phyloP scores from a whole-genome alignment of 345 rosid genomes.

The Gossypium bickii region DNA sequence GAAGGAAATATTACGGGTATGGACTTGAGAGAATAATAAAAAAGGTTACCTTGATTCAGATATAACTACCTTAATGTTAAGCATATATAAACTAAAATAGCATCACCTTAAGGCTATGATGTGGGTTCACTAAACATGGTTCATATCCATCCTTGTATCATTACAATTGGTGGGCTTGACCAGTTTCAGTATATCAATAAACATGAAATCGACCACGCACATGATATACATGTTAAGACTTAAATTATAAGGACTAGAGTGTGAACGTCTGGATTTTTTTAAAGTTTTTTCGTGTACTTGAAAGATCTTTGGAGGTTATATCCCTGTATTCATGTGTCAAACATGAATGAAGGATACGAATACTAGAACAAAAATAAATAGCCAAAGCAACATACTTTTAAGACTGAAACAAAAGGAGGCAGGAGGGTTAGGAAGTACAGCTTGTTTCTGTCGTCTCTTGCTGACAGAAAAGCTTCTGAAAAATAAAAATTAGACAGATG shows the following conservation, averaged over 20 bases:
- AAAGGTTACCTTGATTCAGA: constrained; percentile 14
- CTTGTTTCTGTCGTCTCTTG: neutral
- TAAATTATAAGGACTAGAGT: neutral
- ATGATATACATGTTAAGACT: neutral
- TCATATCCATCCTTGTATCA: constrained; percentile 10
- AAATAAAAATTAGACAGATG: constrained; percentile 22
- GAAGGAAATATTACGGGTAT: neutral
- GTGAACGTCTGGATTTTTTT: neutral
- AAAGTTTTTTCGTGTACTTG: neutral
- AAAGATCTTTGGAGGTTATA: neutral
- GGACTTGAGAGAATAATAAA: constrained; percentile 15
- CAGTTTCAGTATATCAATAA: constrained; percentile 1
- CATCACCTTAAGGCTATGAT: constrained; percentile 1
- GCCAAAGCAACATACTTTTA: neutral
- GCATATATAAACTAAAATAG: constrained; percentile 18
- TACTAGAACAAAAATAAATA: neutral
- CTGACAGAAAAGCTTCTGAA: constrained; percentile 17
- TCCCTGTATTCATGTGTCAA: neutral
- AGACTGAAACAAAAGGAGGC: neutral
- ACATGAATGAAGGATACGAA: neutral
- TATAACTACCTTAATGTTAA: constrained; percentile 17
- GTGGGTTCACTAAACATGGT: neutral
- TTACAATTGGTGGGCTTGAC: constrained; percentile 6
- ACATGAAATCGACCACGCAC: neutral
- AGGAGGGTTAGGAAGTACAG: neutral